Percentiles rank a stretch among this genome's conserved stretches.
Evolutionary conservation across 805 yeast species (phyloP).

Genomic region (Candida boidinii): DNA sequence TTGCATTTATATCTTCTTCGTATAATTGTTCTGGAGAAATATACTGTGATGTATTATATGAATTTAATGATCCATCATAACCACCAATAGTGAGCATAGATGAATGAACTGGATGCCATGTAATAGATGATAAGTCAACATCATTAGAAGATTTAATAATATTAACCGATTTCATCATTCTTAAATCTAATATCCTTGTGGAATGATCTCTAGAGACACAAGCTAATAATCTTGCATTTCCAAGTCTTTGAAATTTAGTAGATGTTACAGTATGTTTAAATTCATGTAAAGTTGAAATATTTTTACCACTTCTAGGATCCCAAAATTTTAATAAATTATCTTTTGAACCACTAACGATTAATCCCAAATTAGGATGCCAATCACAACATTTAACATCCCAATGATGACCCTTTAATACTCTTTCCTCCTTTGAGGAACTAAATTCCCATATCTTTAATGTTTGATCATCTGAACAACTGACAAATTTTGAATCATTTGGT

Average conservation of each 20-base stretch:
- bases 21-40: conserved; percentile 26
- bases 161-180: conserved; percentile 72
- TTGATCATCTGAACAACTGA: conserved; percentile 92
- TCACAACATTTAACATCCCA: conserved; percentile 98
- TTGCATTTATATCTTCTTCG: too few species aligned
- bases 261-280: conserved; percentile 91
- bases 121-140: conserved; percentile 72
- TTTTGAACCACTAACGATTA: conserved; percentile 88
- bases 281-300: conserved; percentile 77
- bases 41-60: conserved; percentile 55
- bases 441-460: conserved; percentile 91
- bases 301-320: conserved; percentile 83
- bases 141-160: conserved; percentile 66
- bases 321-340: conserved; percentile 89
- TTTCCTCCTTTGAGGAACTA: conserved; percentile 77
- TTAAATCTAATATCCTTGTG: conserved; percentile 76
- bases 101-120: conserved; percentile 91
- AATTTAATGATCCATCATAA: conserved; percentile 80
- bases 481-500: conserved; percentile 85
- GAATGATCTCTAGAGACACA: conserved; percentile 87
- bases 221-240: conserved; percentile 60
- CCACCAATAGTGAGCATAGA: conserved; percentile 76
- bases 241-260: conserved; percentile 64
- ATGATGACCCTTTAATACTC: conserved; percentile 81
- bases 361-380: conserved; percentile 89